Conservation (phyloP, 805 yeast species). For the Zygoascus tannicola region DNA sequence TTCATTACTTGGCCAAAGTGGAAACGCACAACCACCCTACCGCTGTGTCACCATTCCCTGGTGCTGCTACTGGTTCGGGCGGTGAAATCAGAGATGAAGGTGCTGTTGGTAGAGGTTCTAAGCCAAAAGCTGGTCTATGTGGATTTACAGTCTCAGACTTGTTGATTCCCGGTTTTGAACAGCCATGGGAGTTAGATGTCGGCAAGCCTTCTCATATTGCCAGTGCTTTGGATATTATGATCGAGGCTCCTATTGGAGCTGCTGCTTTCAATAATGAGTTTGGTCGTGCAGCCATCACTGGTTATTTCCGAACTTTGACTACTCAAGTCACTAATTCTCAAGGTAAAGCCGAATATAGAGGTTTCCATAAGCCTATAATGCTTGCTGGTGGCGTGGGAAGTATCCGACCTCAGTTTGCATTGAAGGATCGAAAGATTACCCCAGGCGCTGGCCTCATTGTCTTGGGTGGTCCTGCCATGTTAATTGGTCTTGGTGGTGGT, state of each 20-base stretch:
- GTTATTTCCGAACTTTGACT: slow-evolving; percentile 92
- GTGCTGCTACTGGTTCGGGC: slow-evolving; percentile 99
- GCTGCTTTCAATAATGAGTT: slow-evolving; percentile 98
- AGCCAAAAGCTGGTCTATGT: slow-evolving; percentile 89
- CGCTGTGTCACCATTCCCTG: slow-evolving; percentile 97
- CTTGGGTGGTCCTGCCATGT: slow-evolving; percentile 95
- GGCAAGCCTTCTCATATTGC: slow-evolving; percentile 95
- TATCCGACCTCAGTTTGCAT: slow-evolving; percentile 83
- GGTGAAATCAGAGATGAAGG: slow-evolving; percentile 99
- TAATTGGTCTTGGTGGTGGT: slow-evolving; percentile 98
- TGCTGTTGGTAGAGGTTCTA: slow-evolving; percentile 98
- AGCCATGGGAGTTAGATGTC: slow-evolving; percentile 91
- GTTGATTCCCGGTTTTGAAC: slow-evolving; percentile 70
- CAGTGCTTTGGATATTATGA: slow-evolving; percentile 85
- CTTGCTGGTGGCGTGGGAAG: slow-evolving; percentile 99
- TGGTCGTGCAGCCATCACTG: slow-evolving; percentile 95
- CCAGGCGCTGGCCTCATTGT: slow-evolving; percentile 90
- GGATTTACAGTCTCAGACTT: slow-evolving; percentile 91
- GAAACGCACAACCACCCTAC: slow-evolving; percentile 99
- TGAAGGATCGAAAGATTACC: slow-evolving; percentile 78
- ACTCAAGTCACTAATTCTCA: slow-evolving; percentile 57
- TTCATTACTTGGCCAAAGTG: slow-evolving; percentile 86
- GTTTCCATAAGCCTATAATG: slow-evolving; percentile 99
- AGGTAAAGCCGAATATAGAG: slow-evolving; percentile 70
- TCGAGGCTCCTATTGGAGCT: slow-evolving; percentile 94